Conservation (phyloP, 257 asterid genomes). For the Penstemon barbatus region DNA sequence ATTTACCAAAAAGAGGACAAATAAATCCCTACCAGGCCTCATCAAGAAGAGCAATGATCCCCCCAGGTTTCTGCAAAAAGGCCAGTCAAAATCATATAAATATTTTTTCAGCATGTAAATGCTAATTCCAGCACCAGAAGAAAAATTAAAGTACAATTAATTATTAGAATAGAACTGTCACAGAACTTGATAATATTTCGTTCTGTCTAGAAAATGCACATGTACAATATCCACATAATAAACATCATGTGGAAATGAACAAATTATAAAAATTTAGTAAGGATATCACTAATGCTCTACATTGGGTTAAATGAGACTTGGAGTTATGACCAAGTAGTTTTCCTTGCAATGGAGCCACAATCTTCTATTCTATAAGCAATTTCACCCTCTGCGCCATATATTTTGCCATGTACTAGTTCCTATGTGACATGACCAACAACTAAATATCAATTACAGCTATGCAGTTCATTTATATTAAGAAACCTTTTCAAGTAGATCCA, state of each 20-base stretch:
- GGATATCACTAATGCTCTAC: not conserved
- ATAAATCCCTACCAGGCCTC: slow-evolving; percentile 79
- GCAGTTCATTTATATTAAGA: slow-evolving; percentile 19
- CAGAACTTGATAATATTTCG: slow-evolving; percentile 6
- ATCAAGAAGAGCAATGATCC: slow-evolving; percentile 93
- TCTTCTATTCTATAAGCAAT: slow-evolving; percentile 1
- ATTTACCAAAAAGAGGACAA: slow-evolving; percentile 2
- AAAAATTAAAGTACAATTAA: slow-evolving; percentile 7
- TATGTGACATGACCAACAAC: slow-evolving; percentile 12
- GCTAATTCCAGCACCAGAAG: slow-evolving; percentile 16
- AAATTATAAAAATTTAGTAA: not conserved
- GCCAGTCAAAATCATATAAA: slow-evolving; percentile 23
- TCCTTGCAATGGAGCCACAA: not conserved
- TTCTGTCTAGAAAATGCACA: not conserved
- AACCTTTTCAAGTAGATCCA: slow-evolving; percentile 99
- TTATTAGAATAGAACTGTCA: not conserved
- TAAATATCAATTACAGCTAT: slow-evolving; percentile 11
- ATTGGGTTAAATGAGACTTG: slow-evolving; percentile 16
- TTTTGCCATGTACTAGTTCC: not conserved
- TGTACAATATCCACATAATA: not conserved
- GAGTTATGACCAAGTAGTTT: slow-evolving; percentile 11
- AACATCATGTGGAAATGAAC: slow-evolving; percentile 2
- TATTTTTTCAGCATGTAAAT: slow-evolving; percentile 30
- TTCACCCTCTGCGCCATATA: slow-evolving; percentile 7
- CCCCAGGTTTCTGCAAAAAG: slow-evolving; percentile 94